Percentiles rank a stretch among this genome's conserved stretches.
These are phyloP conservation scores for Fusarium mundagurra DNA, from an alignment of 2,329 filamentous ascomycete genomes.

Conservation along the genomic window DNA sequence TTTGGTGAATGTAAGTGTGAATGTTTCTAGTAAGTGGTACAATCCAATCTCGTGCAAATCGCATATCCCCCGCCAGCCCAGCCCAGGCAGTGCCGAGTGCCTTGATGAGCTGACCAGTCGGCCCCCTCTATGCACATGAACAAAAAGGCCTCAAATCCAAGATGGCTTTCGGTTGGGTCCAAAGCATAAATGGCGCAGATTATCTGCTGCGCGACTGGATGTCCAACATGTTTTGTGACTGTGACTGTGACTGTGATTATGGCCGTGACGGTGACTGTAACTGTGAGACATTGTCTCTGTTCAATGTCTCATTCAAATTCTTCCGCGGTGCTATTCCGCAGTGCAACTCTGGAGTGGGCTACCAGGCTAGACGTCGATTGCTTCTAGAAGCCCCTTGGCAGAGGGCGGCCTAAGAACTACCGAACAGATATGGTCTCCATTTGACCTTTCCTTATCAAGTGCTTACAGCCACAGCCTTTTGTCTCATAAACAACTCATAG, in stretches of 20 bases:
- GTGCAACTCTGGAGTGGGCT: background rate
- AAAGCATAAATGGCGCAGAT: background rate
- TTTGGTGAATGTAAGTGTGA: background rate
- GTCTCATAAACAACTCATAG: background rate
- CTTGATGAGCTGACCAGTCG: background rate
- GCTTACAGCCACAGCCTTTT: background rate
- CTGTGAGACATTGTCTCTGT: background rate
- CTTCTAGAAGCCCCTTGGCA: conserved; percentile 16
- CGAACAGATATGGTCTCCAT: background rate
- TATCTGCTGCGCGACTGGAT: background rate
- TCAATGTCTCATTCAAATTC: background rate
- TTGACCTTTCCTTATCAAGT: conserved; percentile 1
- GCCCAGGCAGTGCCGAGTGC: background rate
- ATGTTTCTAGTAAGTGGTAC: background rate
- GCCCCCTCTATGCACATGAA: background rate
- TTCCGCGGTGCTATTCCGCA: background rate
- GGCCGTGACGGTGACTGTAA: too few species aligned
- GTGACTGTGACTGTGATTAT: too few species aligned
- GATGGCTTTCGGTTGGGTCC: conserved; percentile 18
- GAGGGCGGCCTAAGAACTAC: conserved; percentile 3
- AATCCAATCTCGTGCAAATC: background rate
- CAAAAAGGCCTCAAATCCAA: conserved; percentile 20
- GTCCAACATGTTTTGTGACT: background rate
- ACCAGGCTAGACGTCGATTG: background rate
- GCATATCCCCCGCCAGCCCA: background rate